Conservation (phyloP, 2,329 filamentous ascomycete genomes). For the Fusarium lateritium region DNA sequence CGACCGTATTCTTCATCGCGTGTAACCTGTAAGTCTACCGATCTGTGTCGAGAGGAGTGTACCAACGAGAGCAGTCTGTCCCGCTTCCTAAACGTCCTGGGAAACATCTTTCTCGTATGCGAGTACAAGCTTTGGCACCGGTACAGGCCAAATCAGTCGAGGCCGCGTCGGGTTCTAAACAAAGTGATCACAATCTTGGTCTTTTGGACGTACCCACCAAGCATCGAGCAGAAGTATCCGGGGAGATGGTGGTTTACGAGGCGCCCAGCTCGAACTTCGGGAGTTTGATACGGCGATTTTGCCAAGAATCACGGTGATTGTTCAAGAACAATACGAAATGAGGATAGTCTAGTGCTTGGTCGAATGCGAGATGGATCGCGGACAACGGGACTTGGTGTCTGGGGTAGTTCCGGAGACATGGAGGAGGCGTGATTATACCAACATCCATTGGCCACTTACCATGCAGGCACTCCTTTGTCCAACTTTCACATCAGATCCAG, state of each 20-base stretch:
- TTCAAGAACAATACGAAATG: background rate
- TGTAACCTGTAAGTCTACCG: conserved; percentile 56
- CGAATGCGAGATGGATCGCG: conserved; percentile 15
- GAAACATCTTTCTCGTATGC: conserved; percentile 56
- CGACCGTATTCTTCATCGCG: conserved; percentile 54
- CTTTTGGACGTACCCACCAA: conserved; percentile 61
- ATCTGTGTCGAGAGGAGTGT: fast-evolving
- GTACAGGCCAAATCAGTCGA: conserved; percentile 50
- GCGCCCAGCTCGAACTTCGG: background rate
- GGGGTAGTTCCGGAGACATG: conserved; percentile 44
- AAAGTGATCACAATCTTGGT: conserved; percentile 52
- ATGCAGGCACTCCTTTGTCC: background rate
- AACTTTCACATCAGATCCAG: background rate
- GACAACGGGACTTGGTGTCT: conserved; percentile 35
- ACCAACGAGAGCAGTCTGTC: conserved; percentile 51
- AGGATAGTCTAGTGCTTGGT: conserved; percentile 24
- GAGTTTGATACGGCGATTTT: background rate
- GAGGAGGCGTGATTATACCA: conserved; percentile 18
- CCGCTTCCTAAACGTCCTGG: conserved; percentile 57
- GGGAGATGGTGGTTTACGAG: conserved; percentile 48
- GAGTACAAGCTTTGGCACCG: conserved; percentile 59
- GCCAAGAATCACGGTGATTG: background rate
- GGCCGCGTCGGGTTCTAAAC: conserved; percentile 46
- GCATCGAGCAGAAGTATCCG: conserved; percentile 57
- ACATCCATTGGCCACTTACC: background rate